phyloP scores from a whole-genome alignment of 1,284 basidiomycete genomes.

The Sanghuangporus weigelae region DNA sequence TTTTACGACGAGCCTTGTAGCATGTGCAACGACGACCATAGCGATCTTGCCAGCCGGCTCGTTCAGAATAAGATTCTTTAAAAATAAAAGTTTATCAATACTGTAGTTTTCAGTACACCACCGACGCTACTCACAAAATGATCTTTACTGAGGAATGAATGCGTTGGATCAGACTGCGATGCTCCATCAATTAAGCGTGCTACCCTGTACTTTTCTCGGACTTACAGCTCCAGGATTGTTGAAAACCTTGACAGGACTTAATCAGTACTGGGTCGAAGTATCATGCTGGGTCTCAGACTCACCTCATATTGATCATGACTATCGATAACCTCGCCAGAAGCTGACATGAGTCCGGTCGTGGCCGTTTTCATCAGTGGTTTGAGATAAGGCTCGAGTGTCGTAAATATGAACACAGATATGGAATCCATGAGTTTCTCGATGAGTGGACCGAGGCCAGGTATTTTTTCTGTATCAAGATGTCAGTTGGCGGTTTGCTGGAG shows the following conservation, averaged over 20 bases:
- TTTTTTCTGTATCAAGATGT: constrained; percentile 45
- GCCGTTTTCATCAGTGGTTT: constrained; percentile 68
- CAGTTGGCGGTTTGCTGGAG: neutral
- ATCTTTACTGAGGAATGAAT: constrained; percentile 79
- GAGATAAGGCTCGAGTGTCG: constrained; percentile 77
- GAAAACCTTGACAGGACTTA: constrained; percentile 47
- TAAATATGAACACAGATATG: constrained; percentile 77
- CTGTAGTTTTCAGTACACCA: neutral
- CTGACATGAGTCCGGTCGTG: constrained; percentile 51
- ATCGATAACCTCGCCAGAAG: constrained; percentile 75
- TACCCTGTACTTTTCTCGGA: constrained; percentile 8
- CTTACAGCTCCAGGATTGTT: constrained; percentile 70
- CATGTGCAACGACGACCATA: constrained; percentile 60
- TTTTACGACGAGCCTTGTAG: constrained; percentile 61
- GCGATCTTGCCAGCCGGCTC: constrained; percentile 78
- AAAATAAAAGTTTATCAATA: neutral
- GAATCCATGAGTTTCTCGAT: constrained; percentile 82
- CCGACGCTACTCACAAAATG: constrained; percentile 52
- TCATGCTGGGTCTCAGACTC: neutral
- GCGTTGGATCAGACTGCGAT: constrained; percentile 74
- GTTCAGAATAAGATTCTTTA: constrained; percentile 66
- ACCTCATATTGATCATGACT: constrained; percentile 76
- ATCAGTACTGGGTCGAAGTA: neutral
- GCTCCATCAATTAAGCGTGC: neutral
- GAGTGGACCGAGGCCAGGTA: constrained; percentile 62